Conservation (phyloP, 164 flowering plant species). For the Protea cynaroides region DNA sequence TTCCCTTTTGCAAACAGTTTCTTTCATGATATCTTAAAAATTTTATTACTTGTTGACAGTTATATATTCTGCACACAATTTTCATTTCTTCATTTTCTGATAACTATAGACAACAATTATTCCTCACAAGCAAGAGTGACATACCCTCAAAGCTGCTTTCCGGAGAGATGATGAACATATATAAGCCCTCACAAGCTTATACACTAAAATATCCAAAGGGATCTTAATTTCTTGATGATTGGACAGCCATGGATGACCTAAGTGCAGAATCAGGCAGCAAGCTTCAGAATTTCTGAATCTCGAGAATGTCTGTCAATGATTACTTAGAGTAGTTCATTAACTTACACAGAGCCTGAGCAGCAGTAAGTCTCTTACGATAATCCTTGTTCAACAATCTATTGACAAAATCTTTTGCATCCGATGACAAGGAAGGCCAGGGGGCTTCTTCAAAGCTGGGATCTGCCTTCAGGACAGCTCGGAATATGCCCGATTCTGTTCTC, state of each 20-base stretch:
- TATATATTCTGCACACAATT: too few relatives aligned
- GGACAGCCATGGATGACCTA: slow-evolving; percentile 97
- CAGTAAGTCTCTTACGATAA: slow-evolving; percentile 83
- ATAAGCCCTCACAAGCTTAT: slow-evolving; percentile 67
- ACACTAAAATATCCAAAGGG: slow-evolving; percentile 74
- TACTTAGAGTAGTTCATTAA: slow-evolving; percentile 5
- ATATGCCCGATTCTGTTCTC: slow-evolving; percentile 92
- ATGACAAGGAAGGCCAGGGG: slow-evolving; percentile 92
- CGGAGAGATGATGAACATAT: slow-evolving; percentile 78
- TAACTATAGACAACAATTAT: too few relatives aligned
- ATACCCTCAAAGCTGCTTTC: slow-evolving; percentile 75
- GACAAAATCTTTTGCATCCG: slow-evolving; percentile 85
- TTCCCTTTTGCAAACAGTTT: too few relatives aligned
- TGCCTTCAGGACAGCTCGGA: slow-evolving; percentile 80
- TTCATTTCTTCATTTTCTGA: neutral
- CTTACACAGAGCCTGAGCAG: slow-evolving; percentile 95
- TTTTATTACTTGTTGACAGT: too few relatives aligned
- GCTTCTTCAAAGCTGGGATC: slow-evolving; percentile 90
- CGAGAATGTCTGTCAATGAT: neutral
- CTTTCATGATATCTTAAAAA: too few relatives aligned
- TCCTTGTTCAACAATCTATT: slow-evolving; percentile 87
- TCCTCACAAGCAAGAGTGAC: slow-evolving; percentile 11
- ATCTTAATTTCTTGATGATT: slow-evolving; percentile 51
- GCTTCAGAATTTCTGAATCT: slow-evolving; percentile 6
- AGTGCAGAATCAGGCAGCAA: slow-evolving; percentile 11